Evolutionary conservation across 805 yeast genomes (phyloP).

Genomic region (Pichia nakasei): DNA sequence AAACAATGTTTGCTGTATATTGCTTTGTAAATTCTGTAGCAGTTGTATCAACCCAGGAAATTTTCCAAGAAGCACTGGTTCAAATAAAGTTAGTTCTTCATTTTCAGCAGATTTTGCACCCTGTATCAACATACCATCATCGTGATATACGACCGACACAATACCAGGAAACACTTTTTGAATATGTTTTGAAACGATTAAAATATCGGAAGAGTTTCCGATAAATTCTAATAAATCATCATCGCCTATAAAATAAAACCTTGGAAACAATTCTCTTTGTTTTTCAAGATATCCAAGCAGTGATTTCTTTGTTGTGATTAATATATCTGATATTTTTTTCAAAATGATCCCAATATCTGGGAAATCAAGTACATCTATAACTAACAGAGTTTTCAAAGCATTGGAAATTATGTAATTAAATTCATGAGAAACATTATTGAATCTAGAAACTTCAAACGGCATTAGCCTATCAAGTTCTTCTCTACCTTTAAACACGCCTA

Average conservation of each 20-base stretch:
- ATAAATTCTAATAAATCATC: constrained; percentile 80
- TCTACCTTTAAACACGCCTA: constrained; percentile 61
- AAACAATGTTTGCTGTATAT: constrained; percentile 28
- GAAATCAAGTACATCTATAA: constrained; percentile 46
- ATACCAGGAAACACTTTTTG: constrained; percentile 68
- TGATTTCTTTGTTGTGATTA: constrained; percentile 52
- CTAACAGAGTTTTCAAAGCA: constrained; percentile 39
- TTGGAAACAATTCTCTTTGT: constrained; percentile 68
- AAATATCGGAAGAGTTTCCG: constrained; percentile 49
- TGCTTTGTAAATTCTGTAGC: constrained; percentile 50
- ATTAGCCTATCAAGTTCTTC: constrained; percentile 52
- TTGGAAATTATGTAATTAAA: constrained; percentile 42
- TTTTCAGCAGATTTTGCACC: constrained; percentile 58
- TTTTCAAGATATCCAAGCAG: constrained; percentile 70
- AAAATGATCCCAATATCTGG: constrained; percentile 40
- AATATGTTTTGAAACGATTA: constrained; percentile 47
- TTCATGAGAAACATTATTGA: constrained; percentile 54
- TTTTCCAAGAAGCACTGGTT: constrained; percentile 36
- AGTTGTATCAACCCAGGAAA: constrained; percentile 47
- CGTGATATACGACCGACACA: constrained; percentile 27
- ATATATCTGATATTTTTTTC: constrained; percentile 44
- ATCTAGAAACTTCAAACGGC: constrained; percentile 63
- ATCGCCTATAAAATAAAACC: constrained; percentile 84
- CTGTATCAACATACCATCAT: constrained; percentile 20
- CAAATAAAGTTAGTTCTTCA: constrained; percentile 40